Percentiles rank a stretch among this genome's conserved stretches.
phyloP scores from a whole-genome alignment of 345 rosid species.

The thale cress (Arabidopsis thaliana) region DNA sequence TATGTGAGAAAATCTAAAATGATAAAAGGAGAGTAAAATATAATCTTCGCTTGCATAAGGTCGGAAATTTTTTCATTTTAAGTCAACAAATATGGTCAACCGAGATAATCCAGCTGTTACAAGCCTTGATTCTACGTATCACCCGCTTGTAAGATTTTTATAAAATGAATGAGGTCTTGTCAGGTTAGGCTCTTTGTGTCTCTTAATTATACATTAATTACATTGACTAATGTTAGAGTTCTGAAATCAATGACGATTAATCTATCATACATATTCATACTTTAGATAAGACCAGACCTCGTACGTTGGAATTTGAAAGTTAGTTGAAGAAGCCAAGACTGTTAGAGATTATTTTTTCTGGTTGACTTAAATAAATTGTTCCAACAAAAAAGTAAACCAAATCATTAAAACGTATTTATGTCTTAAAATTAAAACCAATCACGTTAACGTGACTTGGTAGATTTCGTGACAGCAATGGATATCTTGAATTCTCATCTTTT shows the following conservation, averaged over 20 bases:
- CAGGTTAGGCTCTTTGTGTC: constrained; percentile 27
- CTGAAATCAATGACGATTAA: not conserved
- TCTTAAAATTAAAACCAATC: constrained; percentile 20
- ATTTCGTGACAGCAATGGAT: not conserved
- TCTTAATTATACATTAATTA: constrained; percentile 11
- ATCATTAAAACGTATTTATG: constrained; percentile 10
- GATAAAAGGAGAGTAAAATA: not conserved
- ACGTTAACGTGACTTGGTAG: not conserved
- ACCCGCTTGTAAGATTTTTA: not conserved
- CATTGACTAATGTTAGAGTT: constrained; percentile 8
- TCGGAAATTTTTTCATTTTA: not conserved
- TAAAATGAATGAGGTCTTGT: not conserved
- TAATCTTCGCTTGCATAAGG: not conserved
- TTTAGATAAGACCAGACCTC: constrained; percentile 27
- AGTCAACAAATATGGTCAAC: constrained; percentile 6
- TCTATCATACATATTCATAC: not conserved
- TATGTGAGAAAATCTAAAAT: not conserved
- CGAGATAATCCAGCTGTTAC: constrained; percentile 31
- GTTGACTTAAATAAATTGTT: constrained; percentile 26
- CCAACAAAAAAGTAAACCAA: constrained; percentile 15
- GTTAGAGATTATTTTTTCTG: constrained; percentile 19
- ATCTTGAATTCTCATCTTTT: not conserved
- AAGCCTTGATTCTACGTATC: constrained; percentile 7
- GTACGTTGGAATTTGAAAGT: constrained; percentile 36
- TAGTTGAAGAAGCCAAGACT: constrained; percentile 40